Conservation (phyloP, 2,329 filamentous ascomycete species). For the Xylaria sp. region DNA sequence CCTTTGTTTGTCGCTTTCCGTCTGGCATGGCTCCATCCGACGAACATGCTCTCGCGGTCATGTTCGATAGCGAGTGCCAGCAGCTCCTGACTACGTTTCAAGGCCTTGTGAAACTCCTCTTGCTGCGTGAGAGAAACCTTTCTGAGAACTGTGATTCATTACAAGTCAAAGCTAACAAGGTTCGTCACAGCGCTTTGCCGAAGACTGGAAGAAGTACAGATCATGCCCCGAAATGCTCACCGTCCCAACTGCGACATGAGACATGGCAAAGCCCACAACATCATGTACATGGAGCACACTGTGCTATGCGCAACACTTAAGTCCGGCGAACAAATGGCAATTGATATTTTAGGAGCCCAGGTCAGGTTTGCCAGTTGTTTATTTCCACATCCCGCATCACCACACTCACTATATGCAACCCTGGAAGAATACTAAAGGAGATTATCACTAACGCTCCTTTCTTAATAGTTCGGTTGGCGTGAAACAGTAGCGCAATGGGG, state of each 20-base stretch:
- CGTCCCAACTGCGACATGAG: conserved; percentile 25
- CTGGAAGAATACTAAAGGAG: neutral
- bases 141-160: neutral
- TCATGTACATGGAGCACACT: conserved; percentile 16
- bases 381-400: neutral
- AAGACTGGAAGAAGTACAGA: conserved; percentile 19
- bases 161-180: conserved; percentile 10
- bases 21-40: conserved; percentile 16
- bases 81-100: conserved; percentile 16
- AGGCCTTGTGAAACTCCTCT: conserved; percentile 17
- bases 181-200: conserved; percentile 20
- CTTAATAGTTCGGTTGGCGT: conserved; percentile 31
- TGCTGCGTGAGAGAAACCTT: conserved; percentile 18
- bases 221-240: conserved; percentile 21
- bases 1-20: conserved; percentile 18
- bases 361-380: conserved; percentile 17
- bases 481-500: conserved; percentile 28
- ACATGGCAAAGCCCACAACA: neutral
- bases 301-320: conserved; percentile 26
- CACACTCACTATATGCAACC: neutral
- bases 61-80: conserved; percentile 19
- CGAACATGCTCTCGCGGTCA: conserved; percentile 24
- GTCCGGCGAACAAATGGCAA: conserved; percentile 26
- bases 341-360: conserved; percentile 29
- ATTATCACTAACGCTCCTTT: conserved; percentile 11